These are phyloP conservation scores for Jimgerdemannia lactiflua DNA, from an alignment of 192 early-diverging fungal species.

Conservation along the genomic window DNA sequence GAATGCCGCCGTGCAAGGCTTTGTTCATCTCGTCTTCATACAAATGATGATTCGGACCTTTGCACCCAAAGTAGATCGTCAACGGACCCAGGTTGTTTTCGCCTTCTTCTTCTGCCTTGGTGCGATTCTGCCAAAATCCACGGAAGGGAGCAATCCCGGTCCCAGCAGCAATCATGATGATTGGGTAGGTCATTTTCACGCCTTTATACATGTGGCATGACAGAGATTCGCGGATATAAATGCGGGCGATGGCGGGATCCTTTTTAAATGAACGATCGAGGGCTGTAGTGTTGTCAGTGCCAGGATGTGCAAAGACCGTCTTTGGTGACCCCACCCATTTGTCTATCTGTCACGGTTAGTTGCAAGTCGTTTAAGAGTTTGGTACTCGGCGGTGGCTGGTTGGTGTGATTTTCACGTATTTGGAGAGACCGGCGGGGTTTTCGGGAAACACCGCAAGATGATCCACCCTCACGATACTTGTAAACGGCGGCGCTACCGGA, in stretches of 20 bases:
- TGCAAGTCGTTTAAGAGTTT: conserved; percentile 18
- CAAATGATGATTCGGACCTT: conserved; percentile 65
- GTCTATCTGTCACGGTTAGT: conserved; percentile 39
- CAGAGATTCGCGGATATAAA: no score
- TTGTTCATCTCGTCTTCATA: no score
- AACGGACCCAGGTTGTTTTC: conserved; percentile 5
- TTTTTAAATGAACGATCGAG: conserved; percentile 21
- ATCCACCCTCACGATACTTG: conserved; percentile 43
- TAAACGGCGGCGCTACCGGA: conserved; percentile 12
- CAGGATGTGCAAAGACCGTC: conserved; percentile 25
- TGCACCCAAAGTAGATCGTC: conserved; percentile 81
- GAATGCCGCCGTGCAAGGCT: no score
- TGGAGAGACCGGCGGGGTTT: conserved; percentile 35
- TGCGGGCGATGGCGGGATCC: conserved; percentile 45
- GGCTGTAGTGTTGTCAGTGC: neutral
- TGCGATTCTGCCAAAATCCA: conserved; percentile 84
- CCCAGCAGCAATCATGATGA: conserved; percentile 91
- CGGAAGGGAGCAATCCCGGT: conserved; percentile 93
- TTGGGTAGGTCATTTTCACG: conserved; percentile 44
- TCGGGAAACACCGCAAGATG: conserved; percentile 48
- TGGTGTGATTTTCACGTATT: no score
- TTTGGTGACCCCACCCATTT: conserved; percentile 15
- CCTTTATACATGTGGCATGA: no score
- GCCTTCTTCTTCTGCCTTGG: no score
- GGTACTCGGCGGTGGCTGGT: conserved; percentile 30